Evolutionary conservation across 352 stramenopile genomes (phyloP), one percentile per base, ranked within the genome.

Genomic region (Globisporangium splendens): DNA sequence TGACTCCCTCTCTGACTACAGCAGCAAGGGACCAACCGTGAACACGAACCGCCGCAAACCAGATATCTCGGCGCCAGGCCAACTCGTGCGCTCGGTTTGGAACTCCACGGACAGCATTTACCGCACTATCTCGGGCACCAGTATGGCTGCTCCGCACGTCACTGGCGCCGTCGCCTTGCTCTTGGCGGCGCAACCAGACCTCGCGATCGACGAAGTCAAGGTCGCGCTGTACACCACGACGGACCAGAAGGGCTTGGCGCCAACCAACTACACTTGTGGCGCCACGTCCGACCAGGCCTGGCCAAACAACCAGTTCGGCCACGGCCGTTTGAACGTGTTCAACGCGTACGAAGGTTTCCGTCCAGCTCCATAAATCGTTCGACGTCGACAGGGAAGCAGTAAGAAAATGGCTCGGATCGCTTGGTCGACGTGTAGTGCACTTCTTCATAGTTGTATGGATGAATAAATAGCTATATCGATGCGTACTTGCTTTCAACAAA

Each of bases 121-220:
- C 46, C 35, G 22, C 7, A 53, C 35, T 8, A 56, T 59, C 24
- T 58, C 56, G 12, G 65, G 65, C 22, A 66, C 65, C 5, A 53
- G 21, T 1, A 72, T 72, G 65, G 65, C 65, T 2, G 46, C 65
- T 8, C 65, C 65, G 5, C 62, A 72, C 49, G 61, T 72, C 13
- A 31, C 65, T 1, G 65, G 65, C 24, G 47, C 51, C 15, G 47
- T 69, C 31, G 65, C 61, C n/a, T 42, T 72, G 0, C 8, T 70
- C 35, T 50, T 73, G 14, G 38, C 33, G 8, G 56, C 57, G 0
- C 46, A 68, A 18, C 66, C 66, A 1, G 22, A 28, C 1, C 10
- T 61, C 15, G 62, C 14, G 13, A 56, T 52, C 38, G 58, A 60
- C 24, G 24, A 2, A 46, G 46, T n/a, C n/a, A n/a, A n/a, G n/a